These are phyloP conservation scores for Cyberlindnera euphorbiae DNA, from an alignment of 805 yeast genomes.

Conservation along the genomic window DNA sequence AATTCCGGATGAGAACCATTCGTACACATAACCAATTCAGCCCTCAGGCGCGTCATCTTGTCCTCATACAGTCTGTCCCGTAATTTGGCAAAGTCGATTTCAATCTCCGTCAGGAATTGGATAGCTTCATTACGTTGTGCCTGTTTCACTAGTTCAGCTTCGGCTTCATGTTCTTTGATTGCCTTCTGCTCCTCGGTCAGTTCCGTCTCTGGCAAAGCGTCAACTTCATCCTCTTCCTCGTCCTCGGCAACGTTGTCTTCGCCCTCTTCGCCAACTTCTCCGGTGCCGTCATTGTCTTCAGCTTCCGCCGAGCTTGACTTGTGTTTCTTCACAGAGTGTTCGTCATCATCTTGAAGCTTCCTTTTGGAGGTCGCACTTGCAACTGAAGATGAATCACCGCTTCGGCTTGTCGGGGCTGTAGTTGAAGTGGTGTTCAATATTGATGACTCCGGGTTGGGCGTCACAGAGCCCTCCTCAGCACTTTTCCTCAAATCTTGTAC, in stretches of 20 bases:
- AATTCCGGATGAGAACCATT: conserved; percentile 92
- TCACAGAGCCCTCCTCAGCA: too few species aligned
- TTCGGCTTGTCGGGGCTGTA: not conserved
- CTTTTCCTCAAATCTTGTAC: conserved; percentile 16
- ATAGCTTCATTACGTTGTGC: conserved; percentile 57
- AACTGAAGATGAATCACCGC: too few species aligned
- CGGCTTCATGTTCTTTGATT: conserved; percentile 20
- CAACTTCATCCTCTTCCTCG: conserved; percentile 22
- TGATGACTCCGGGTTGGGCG: conserved; percentile 4
- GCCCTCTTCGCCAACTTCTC: conserved; percentile 11
- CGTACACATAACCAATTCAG: conserved; percentile 80
- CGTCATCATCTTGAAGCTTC: conserved; percentile 4
- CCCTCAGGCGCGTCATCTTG: conserved; percentile 68
- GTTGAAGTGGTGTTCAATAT: not conserved
- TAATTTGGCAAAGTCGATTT: conserved; percentile 77
- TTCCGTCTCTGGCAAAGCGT: conserved; percentile 22
- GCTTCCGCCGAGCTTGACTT: conserved; percentile 8
- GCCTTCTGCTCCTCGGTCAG: conserved; percentile 21
- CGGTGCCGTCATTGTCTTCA: conserved; percentile 10
- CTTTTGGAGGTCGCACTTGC: conserved; percentile 10
- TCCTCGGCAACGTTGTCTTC: conserved; percentile 19
- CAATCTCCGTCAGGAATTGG: conserved; percentile 71
- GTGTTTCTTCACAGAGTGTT: conserved; percentile 17
- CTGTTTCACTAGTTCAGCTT: conserved; percentile 29
- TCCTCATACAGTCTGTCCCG: conserved; percentile 84